Conservation (phyloP, 2,329 filamentous ascomycete genomes). For the Waltergamsia citrina region DNA sequence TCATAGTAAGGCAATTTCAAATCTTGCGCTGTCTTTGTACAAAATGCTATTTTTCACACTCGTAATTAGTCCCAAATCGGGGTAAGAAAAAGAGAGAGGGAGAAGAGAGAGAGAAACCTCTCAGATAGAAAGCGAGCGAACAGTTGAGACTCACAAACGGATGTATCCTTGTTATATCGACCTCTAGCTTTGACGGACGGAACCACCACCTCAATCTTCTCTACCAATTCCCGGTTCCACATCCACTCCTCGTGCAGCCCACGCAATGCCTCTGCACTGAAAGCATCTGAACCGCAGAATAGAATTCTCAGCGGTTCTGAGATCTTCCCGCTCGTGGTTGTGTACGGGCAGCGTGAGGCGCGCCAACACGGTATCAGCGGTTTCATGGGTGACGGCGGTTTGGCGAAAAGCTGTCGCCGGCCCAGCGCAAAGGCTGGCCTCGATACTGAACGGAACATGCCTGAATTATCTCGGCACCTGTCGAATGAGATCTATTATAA, state of each 20-base stretch:
- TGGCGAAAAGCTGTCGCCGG: constrained; percentile 5
- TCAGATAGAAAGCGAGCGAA: background rate
- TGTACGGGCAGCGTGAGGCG: constrained; percentile 11
- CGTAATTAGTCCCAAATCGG: background rate
- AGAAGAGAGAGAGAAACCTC: background rate
- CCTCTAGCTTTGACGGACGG: constrained; percentile 71
- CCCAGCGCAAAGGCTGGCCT: constrained; percentile 6
- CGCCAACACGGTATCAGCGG: no score
- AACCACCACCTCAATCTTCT: constrained; percentile 78
- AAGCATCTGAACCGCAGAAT: constrained; percentile 89
- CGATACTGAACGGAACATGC: constrained; percentile 1
- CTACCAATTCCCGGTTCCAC: constrained; percentile 44
- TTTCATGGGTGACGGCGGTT: background rate
- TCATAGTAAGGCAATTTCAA: constrained; percentile 62
- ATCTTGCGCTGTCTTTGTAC: constrained; percentile 33
- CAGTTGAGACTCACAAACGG: constrained; percentile 42
- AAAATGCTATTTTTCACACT: background rate
- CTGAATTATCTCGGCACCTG: background rate
- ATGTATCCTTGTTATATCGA: constrained; percentile 59
- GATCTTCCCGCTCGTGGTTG: constrained; percentile 5
- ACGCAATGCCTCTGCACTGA: constrained; percentile 70
- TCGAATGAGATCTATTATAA: no score
- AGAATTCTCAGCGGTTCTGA: constrained; percentile 68
- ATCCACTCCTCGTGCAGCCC: constrained; percentile 56
- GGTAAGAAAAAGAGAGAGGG: background rate